Conservation (phyloP, 2,329 filamentous ascomycete species). For the Botrytis porri region DNA sequence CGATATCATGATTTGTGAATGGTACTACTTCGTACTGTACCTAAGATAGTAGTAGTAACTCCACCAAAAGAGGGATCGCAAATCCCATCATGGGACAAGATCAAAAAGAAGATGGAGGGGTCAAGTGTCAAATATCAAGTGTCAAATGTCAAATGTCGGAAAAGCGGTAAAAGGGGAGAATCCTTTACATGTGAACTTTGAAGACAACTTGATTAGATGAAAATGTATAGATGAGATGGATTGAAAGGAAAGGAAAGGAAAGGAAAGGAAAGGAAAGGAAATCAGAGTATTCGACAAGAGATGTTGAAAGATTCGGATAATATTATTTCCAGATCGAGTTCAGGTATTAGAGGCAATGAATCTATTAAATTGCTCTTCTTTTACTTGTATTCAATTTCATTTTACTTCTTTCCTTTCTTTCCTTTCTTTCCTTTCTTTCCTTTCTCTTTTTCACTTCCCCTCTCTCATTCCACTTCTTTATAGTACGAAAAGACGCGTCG, state of each 20-base stretch:
- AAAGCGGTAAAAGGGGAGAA: background rate
- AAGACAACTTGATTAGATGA: background rate
- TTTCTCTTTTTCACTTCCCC: background rate
- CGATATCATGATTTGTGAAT: background rate
- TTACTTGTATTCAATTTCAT: too few relatives aligned
- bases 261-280: background rate
- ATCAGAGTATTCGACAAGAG: background rate
- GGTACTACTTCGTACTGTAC: background rate
- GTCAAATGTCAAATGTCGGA: background rate
- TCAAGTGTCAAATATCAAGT: background rate
- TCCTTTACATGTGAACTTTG: background rate
- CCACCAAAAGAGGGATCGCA: background rate
- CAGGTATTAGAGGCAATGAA: background rate
- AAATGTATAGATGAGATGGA: background rate
- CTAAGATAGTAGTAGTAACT: background rate
- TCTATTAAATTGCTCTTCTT: too few relatives aligned
- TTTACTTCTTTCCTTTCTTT: background rate
- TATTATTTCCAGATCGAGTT: background rate
- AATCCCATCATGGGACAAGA: background rate
- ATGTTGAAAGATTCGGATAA: background rate
- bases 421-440: background rate
- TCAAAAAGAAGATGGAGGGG: background rate
- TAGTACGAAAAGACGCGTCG: constrained; percentile 11
- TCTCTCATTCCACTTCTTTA: background rate
- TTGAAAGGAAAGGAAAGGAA: background rate